Base-by-base conservation (phyloP, 1,284 basidiomycete species). In the Ceratobasidium sp. region DNA sequence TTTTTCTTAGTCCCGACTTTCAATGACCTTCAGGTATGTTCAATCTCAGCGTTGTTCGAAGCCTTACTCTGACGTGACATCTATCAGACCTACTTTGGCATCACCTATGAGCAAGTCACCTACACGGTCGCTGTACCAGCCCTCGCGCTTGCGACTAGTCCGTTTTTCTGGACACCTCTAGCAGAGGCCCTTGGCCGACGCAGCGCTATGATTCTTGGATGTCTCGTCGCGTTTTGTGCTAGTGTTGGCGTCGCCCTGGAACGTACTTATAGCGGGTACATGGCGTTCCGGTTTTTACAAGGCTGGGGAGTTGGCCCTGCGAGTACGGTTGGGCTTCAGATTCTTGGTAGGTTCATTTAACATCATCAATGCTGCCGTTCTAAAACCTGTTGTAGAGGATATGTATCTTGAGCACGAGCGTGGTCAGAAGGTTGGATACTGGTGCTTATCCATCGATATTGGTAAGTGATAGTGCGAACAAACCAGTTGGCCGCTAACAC, bases 251-350 rank as follows among this genome's bases (percentile, higher is more conserved):
- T 61, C 47, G 76, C 74, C 16, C 47, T 74, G 13, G 66, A 71
- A 26, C 67, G 44, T 8, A 73, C 52, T n/a, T 75, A 75, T 41
- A 26, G 50, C 14, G 76, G 74, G 16, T 76, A 76, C 62, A 75
- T 76, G 76, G 74, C 63, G 5, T 61, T 70, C 46, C 67, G 76
- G 26, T 76, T 76, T 54, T 47, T 76, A 30, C 76, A 76, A 44
- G 76, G 76, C 26, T 76, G 76, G 76, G 76, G 76, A 1, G 76
- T 75, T 23, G 76, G 76, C 38, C 76, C 76, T 44, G 76, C 76
- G 13, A 74, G 72, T 50, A 75, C 76, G n/a, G 76, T 76, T 3
- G 76, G 76, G 9, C 59, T 76, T 2, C 73, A 75, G 50, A 75
- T 76, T 64, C 61, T 76, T 16, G 66, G 66, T 69, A 54, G 46